phyloP scores from a whole-genome alignment of 73 alveolate genomes.

The Durusdinium trenchii region DNA sequence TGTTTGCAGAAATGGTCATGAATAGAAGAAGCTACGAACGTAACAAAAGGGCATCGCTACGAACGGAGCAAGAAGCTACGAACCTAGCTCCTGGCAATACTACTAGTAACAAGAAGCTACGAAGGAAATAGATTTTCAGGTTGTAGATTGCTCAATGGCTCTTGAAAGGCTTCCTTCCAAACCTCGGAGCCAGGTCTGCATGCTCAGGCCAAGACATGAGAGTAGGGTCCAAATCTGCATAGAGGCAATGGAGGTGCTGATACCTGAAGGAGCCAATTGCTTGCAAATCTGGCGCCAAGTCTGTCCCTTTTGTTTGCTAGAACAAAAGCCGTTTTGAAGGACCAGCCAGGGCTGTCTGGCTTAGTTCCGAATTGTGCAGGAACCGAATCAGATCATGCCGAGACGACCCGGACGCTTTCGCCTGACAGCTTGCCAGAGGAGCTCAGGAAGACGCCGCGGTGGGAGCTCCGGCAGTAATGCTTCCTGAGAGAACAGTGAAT shows the following conservation, averaged over 20 bases:
- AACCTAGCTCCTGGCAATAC: no score
- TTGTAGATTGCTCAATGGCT: no score
- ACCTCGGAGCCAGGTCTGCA: not conserved
- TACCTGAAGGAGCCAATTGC: slow-evolving; percentile 14
- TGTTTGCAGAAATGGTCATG: no score
- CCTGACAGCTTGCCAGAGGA: slow-evolving; percentile 93
- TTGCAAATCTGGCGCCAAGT: not conserved
- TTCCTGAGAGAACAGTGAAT: not conserved
- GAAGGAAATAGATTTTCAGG: no score
- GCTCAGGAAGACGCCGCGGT: slow-evolving; percentile 82
- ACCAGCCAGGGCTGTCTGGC: not conserved
- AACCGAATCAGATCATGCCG: no score
- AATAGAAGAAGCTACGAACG: no score
- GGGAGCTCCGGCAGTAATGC: slow-evolving; percentile 49
- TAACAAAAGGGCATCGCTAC: no score
- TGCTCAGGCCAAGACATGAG: slow-evolving; percentile 12
- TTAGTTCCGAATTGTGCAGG: no score
- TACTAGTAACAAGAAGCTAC: no score
- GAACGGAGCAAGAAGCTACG: no score
- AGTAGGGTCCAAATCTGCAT: slow-evolving; percentile 65
- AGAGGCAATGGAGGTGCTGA: slow-evolving; percentile 82
- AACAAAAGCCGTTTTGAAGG: not conserved
- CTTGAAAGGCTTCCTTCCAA: not conserved
- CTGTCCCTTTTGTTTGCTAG: not conserved
- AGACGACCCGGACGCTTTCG: not conserved